Evolutionary conservation across 2,329 filamentous ascomycete species (phyloP).

Genomic region (Bimuria novae-zelandiae): DNA sequence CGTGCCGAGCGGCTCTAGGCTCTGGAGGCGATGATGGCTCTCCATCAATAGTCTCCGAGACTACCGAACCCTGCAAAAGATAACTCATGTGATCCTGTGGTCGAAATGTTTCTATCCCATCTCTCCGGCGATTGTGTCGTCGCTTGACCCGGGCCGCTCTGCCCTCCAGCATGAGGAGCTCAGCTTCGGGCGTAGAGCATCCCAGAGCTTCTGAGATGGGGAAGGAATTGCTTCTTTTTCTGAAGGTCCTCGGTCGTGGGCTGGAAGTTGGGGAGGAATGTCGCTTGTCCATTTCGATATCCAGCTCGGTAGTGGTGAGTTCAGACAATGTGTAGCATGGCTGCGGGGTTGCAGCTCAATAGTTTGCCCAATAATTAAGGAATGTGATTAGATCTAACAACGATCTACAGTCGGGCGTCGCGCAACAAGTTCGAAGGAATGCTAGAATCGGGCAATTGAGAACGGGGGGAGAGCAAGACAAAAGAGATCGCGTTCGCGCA

Average conservation of each 20-base stretch:
- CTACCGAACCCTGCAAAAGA: constrained; percentile 20
- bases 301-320: constrained; percentile 21
- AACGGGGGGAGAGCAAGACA: neutral
- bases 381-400: constrained; percentile 23
- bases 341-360: constrained; percentile 22
- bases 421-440: constrained; percentile 13
- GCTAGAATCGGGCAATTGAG: constrained; percentile 9
- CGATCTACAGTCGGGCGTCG: constrained; percentile 17
- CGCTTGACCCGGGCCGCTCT: constrained; percentile 35
- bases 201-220: constrained; percentile 41
- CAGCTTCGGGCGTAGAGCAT: constrained; percentile 43
- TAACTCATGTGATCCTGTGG: constrained; percentile 40
- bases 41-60: constrained; percentile 16
- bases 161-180: constrained; percentile 41
- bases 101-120: constrained; percentile 27
- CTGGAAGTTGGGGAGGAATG: constrained; percentile 28
- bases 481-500: too few relatives aligned
- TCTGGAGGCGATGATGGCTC: constrained; percentile 16
- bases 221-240: constrained; percentile 43
- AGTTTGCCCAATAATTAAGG: too few relatives aligned
- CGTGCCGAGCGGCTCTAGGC: constrained; percentile 20
- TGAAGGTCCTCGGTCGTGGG: constrained; percentile 28
- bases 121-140: constrained; percentile 26
- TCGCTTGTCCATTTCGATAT: constrained; percentile 33
- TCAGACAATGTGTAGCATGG: constrained; percentile 27